phyloP scores from a whole-genome alignment of 257 asterid species.

The Solanum piurae region DNA sequence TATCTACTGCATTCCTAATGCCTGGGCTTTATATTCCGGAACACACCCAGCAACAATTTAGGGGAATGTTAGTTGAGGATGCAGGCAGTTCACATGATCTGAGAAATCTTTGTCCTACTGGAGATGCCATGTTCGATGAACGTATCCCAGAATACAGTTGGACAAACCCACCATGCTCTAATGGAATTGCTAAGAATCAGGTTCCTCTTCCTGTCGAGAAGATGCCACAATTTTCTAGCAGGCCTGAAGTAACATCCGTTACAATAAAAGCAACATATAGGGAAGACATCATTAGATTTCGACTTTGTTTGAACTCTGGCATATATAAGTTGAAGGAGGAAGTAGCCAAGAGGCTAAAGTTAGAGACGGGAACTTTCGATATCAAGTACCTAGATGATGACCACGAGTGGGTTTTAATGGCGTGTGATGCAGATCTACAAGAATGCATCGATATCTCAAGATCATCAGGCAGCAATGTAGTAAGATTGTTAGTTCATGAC shows the following conservation, averaged over 20 bases:
- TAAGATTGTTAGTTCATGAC: slow-evolving; percentile 63
- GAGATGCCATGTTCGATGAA: slow-evolving; percentile 39
- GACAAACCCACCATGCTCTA: slow-evolving; percentile 28
- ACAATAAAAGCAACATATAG: slow-evolving; percentile 67
- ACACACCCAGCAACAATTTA: slow-evolving; percentile 31
- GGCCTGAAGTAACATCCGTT: slow-evolving; percentile 46
- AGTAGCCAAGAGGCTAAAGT: slow-evolving; percentile 66
- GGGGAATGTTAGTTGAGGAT: slow-evolving; percentile 62
- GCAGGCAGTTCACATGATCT: slow-evolving; percentile 85
- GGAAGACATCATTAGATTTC: slow-evolving; percentile 75
- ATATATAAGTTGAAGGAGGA: slow-evolving; percentile 54
- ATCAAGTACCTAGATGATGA: slow-evolving; percentile 81
- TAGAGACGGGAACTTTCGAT: slow-evolving; percentile 71
- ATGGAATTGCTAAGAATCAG: slow-evolving; percentile 23
- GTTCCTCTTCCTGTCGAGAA: slow-evolving; percentile 24
- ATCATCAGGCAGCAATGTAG: slow-evolving; percentile 41
- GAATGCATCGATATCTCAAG: slow-evolving; percentile 53
- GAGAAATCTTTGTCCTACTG: slow-evolving; percentile 40
- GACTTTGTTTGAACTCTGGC: slow-evolving; percentile 39
- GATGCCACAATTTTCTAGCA: slow-evolving; percentile 18
- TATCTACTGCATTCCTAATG: slow-evolving; percentile 35
- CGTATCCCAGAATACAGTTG: slow-evolving; percentile 40
- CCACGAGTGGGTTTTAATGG: slow-evolving; percentile 79
- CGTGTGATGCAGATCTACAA: slow-evolving; percentile 61
- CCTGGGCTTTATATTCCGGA: slow-evolving; percentile 22